A percentile compares a stretch with the other conserved stretches of the same genome.
Evolutionary conservation across 495 filamentous ascomycete genomes (phyloP).

Genomic region (Cercophora scortea): DNA sequence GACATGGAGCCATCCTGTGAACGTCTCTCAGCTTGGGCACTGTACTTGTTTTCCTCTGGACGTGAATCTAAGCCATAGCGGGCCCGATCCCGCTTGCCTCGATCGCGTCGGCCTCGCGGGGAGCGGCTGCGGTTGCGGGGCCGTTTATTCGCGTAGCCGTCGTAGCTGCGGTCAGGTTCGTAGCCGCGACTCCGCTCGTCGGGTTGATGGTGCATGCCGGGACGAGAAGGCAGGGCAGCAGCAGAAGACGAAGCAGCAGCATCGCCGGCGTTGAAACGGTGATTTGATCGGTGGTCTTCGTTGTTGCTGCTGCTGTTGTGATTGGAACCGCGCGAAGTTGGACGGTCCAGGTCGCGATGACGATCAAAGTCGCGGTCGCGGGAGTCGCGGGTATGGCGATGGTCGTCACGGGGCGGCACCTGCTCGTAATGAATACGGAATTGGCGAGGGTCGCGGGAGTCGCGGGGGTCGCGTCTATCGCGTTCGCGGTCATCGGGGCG

Average conservation of each 20-base stretch:
- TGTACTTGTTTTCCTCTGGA: constrained; percentile 23
- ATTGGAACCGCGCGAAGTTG: constrained; percentile 38
- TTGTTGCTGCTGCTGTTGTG: constrained; percentile 21
- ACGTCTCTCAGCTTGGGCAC: constrained; percentile 38
- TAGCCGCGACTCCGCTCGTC: constrained; percentile 13
- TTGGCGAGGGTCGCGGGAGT: constrained; percentile 44
- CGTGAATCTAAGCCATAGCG: constrained; percentile 8
- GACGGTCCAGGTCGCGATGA: constrained; percentile 58
- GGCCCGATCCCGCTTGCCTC: constrained; percentile 30
- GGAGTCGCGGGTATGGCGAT: too few relatives aligned
- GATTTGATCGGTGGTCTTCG: constrained; percentile 37
- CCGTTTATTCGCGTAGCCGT: constrained; percentile 50
- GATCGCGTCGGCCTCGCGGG: constrained; percentile 40
- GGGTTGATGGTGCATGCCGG: constrained; percentile 4
- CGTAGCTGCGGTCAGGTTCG: constrained; percentile 24
- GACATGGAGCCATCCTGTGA: constrained; percentile 23
- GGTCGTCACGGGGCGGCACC: constrained; percentile 1
- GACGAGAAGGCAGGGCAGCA: constrained; percentile 12
- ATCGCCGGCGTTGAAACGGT: constrained; percentile 44
- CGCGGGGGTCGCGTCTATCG: not conserved
- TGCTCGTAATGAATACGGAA: constrained; percentile 58
- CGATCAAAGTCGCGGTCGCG: constrained; percentile 40
- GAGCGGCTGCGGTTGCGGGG: constrained; percentile 62
- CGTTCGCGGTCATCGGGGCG: constrained; percentile 49
- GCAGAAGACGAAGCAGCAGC: constrained; percentile 17